Evolutionary conservation across 495 filamentous ascomycete genomes (phyloP).

Genomic region (Lepraria neglecta): DNA sequence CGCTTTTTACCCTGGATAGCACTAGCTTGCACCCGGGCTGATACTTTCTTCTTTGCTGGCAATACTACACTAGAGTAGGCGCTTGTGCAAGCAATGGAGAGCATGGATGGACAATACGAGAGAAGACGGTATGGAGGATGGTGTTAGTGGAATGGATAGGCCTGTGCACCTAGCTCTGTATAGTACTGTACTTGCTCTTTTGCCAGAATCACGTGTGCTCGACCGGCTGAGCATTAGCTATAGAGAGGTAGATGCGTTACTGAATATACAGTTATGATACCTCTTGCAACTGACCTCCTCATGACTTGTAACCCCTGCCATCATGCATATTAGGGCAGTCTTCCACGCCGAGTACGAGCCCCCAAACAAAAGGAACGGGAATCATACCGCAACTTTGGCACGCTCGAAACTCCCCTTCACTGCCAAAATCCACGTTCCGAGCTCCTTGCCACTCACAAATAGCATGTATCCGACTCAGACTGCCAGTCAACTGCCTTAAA

Average conservation of each 20-base stretch:
- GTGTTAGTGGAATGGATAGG: not conserved
- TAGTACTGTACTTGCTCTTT: slow-evolving; percentile 10
- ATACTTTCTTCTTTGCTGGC: slow-evolving; percentile 17
- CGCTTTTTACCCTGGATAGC: slow-evolving; percentile 17
- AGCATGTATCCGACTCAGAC: too few species aligned
- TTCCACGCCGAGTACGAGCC: not conserved
- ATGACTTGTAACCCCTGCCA: not conserved
- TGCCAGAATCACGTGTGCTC: not conserved
- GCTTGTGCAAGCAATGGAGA: slow-evolving; percentile 10
- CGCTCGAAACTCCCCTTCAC: too few species aligned
- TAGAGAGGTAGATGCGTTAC: slow-evolving; percentile 10
- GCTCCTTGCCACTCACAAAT: too few species aligned
- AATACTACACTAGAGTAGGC: not conserved
- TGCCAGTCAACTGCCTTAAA: too few species aligned
- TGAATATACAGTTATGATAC: slow-evolving; percentile 9
- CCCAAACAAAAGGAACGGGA: too few species aligned
- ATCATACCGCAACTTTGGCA: too few species aligned
- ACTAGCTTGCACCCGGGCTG: slow-evolving; percentile 14
- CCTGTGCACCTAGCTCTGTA: slow-evolving; percentile 2
- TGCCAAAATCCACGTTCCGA: too few species aligned
- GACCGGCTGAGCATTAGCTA: slow-evolving; percentile 8
- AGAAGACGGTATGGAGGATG: not conserved
- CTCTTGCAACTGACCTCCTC: not conserved
- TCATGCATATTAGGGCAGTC: not conserved
- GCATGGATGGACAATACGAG: not conserved